Conservation (phyloP, 2,329 filamentous ascomycete genomes). For the Curvularia hawaiiensis region DNA sequence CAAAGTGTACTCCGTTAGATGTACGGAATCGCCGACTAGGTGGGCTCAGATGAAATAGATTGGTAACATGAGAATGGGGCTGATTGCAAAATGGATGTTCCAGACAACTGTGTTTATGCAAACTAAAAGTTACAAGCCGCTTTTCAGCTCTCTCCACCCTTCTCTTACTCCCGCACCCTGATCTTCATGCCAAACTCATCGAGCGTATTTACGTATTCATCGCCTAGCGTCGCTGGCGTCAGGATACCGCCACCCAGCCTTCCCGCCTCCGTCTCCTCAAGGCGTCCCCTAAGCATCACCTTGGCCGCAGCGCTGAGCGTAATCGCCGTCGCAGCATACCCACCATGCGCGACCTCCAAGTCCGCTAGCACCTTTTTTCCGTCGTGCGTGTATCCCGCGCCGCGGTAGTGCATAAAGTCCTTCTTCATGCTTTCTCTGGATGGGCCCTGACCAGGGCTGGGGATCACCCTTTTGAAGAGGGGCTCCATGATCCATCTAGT, state of each 20-base stretch:
- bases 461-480: conserved; percentile 37
- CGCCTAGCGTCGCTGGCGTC: conserved; percentile 74
- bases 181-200: conserved; percentile 66
- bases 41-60: neutral
- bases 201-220: conserved; percentile 68
- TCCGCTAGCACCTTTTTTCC: conserved; percentile 60
- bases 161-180: conserved; percentile 23
- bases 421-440: conserved; percentile 58
- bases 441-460: conserved; percentile 40
- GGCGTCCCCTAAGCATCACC: conserved; percentile 65
- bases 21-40: neutral
- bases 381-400: conserved; percentile 63
- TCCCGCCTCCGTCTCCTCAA: conserved; percentile 54
- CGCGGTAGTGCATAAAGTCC: conserved; percentile 68
- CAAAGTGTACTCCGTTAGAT: neutral
- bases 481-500: conserved; percentile 52
- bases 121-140: neutral
- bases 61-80: neutral
- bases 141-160: neutral
- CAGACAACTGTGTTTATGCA: neutral
- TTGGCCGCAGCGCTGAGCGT: conserved; percentile 68
- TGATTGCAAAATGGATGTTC: neutral
- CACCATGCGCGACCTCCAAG: conserved; percentile 63
- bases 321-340: conserved; percentile 71
- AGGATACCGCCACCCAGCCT: conserved; percentile 69